Evolutionary conservation across 208 protist species (phyloP), one percentile per base, ranked within the genome.

Genomic region (Sergeia podlipaevii): DNA sequence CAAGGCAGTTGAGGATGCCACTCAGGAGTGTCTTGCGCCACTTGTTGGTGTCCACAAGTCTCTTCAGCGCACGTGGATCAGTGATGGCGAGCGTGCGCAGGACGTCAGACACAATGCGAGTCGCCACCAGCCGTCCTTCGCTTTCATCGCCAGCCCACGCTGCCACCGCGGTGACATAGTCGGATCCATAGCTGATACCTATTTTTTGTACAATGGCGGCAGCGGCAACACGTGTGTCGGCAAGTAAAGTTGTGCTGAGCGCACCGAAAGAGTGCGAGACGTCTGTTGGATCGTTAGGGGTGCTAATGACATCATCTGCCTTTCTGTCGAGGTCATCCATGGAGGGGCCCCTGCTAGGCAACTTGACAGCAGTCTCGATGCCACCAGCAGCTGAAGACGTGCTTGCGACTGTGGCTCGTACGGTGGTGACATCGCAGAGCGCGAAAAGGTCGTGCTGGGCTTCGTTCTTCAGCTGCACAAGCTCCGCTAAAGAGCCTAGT

Each of bases 1-100:
- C 67, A 26, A 95, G 55, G 68, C 96, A 96, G 51, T 86, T 90
- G 10, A 97, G 59, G 43, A 98, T 77, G 37, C 95, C 92, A 4
- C 73, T 60, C 26, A 84, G 77, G 23, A 98, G 64, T n/a, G 80
- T 73, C 30, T 78, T 55, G 26, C 72, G 62, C 87, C 83, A 91
- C n/a, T 39, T 54, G 20, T 51, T 24, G 8, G 21, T 30, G 11
- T 43, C 29, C 8, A 85, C 42, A 21, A 91, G 47, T 15, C 46
- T 57, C 26, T 65, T 67, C 44, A 90, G 68, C 48, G 78, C 49
- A 23, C 48, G 39, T 13, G 68, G 44, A 2, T 80, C 54, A 26
- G 44, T 56, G 27, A 62, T 45, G 2, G 54, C 34, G 20, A 92
- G 46, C 26, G 46, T 20, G 21, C 62, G 55, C 24, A 95, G 46